These are phyloP conservation scores for Aspergillus indologenus DNA, from an alignment of 495 filamentous ascomycete species.

Conservation along the genomic window DNA sequence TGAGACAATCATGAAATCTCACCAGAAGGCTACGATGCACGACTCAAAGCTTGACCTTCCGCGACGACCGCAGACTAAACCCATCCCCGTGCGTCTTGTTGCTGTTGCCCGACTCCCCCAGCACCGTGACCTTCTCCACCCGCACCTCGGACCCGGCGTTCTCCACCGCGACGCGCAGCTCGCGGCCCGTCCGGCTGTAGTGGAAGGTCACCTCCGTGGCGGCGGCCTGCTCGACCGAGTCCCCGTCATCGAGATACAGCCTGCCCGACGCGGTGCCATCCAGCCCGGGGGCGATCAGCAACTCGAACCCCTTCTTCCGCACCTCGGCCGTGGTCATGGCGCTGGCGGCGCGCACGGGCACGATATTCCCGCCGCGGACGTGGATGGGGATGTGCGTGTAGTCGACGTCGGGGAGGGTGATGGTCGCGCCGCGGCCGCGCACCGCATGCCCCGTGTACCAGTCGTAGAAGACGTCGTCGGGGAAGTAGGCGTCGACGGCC, in stretches of 20 bases:
- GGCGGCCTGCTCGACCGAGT: slow-evolving; percentile 48
- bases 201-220: slow-evolving; percentile 52
- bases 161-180: slow-evolving; percentile 50
- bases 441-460: slow-evolving; percentile 61
- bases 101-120: slow-evolving; percentile 17
- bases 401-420: slow-evolving; percentile 52
- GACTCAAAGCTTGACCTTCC: too few species aligned
- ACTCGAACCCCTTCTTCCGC: slow-evolving; percentile 62
- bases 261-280: slow-evolving; percentile 47
- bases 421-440: slow-evolving; percentile 50
- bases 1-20: too few species aligned
- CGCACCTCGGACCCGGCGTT: slow-evolving; percentile 44
- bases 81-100: not conserved
- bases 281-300: slow-evolving; percentile 61
- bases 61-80: not conserved
- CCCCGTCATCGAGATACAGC: slow-evolving; percentile 62
- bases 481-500: slow-evolving; percentile 68
- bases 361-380: slow-evolving; percentile 65
- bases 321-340: slow-evolving; percentile 70
- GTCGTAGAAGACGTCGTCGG: slow-evolving; percentile 75
- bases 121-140: slow-evolving; percentile 55
- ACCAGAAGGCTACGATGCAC: too few species aligned
- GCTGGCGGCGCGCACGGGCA: slow-evolving; percentile 59
- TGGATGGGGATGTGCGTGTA: slow-evolving; percentile 71
- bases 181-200: slow-evolving; percentile 41